Percentiles rank a stretch among this genome's conserved stretches.
Conservation (phyloP, 2,329 filamentous ascomycete genomes). For the Corynespora cassiicola region DNA sequence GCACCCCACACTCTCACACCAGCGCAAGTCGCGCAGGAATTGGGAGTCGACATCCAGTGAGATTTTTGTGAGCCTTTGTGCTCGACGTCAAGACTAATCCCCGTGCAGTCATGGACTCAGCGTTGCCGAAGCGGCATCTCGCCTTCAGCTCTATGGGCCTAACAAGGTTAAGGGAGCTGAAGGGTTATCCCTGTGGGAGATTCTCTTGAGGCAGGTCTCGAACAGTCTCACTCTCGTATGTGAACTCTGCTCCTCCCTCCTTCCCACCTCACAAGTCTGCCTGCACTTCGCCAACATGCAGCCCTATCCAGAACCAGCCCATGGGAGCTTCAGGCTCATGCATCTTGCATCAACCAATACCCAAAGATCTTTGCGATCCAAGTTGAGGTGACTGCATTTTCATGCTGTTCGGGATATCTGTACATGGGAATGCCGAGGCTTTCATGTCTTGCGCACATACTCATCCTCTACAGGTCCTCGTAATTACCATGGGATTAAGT, state of each 20-base stretch:
- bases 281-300: slow-evolving; percentile 8
- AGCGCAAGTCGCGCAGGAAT: slow-evolving; percentile 41
- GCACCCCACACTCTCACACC: slow-evolving; percentile 45
- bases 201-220: slow-evolving; percentile 77
- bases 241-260: slow-evolving; percentile 12
- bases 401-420: no score
- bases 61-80: no score
- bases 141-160: slow-evolving; percentile 70
- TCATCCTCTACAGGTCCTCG: slow-evolving; percentile 68
- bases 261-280: slow-evolving; percentile 4
- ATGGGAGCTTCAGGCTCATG: slow-evolving; percentile 2
- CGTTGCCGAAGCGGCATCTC: slow-evolving; percentile 67
- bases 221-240: slow-evolving; percentile 75
- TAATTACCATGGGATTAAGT: slow-evolving; percentile 74
- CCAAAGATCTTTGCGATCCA: no score
- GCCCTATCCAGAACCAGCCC: slow-evolving; percentile 7
- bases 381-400: no score
- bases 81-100: slow-evolving; percentile 21
- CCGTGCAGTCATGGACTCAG: slow-evolving; percentile 64
- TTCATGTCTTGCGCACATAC: no score
- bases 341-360: no score
- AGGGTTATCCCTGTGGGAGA: slow-evolving; percentile 75
- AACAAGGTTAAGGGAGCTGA: slow-evolving; percentile 76
- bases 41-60: slow-evolving; percentile 45
- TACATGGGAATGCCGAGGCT: no score